These are phyloP conservation scores for Leccinum broughii DNA, from an alignment of 768 basidiomycete genomes.

Conservation along the genomic window DNA sequence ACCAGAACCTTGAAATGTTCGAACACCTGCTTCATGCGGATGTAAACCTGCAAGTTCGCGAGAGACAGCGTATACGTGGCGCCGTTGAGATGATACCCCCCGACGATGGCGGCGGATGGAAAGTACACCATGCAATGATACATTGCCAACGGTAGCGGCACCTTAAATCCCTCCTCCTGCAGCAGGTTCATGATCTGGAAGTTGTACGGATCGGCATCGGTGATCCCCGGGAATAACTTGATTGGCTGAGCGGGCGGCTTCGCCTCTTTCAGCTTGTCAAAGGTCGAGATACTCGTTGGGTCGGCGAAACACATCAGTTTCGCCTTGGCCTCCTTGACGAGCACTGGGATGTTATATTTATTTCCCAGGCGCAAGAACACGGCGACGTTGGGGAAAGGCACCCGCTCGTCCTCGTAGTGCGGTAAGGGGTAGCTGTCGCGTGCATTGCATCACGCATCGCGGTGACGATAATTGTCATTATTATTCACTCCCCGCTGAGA, in stretches of 20 bases:
- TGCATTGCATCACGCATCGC: neutral
- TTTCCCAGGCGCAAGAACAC: constrained; percentile 19
- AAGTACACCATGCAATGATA: constrained; percentile 3
- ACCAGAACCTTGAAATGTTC: neutral
- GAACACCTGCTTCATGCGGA: constrained; percentile 7
- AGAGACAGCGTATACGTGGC: neutral
- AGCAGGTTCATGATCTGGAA: constrained; percentile 21
- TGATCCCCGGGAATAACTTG: neutral
- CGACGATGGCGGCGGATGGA: neutral
- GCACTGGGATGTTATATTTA: constrained; percentile 16
- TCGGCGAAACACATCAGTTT: neutral
- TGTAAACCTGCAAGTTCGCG: constrained; percentile 7
- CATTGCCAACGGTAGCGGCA: constrained; percentile 10
- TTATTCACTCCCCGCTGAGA: neutral
- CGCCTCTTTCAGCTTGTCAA: neutral
- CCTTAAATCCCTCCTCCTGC: constrained; percentile 3
- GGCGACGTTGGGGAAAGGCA: neutral
- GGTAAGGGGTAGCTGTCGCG: constrained; percentile 2
- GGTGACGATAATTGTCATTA: neutral
- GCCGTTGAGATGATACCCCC: constrained; percentile 5
- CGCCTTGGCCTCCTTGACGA: constrained; percentile 12
- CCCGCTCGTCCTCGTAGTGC: neutral
- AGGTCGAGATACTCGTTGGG: neutral
- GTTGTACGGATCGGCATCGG: constrained; percentile 10
- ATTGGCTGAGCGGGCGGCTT: neutral